These are phyloP conservation scores for Areca catechu DNA, from an alignment of 176 grass and related monocot species.

Conservation along the genomic window DNA sequence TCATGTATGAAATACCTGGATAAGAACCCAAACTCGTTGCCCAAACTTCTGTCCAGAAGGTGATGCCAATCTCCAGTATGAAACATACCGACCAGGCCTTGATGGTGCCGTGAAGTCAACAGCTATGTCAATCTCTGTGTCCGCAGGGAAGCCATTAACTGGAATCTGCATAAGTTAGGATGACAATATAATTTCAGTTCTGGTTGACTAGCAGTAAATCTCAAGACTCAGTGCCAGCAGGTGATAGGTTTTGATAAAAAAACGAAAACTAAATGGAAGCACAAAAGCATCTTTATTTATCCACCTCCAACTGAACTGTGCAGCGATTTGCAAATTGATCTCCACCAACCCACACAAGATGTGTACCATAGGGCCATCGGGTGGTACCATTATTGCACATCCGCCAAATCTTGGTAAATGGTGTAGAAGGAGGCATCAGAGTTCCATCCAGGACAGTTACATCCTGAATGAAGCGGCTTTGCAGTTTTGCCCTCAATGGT, in stretches of 20 bases:
- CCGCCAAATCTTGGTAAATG: constrained; percentile 81
- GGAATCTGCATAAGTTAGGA: constrained; percentile 37
- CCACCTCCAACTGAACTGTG: constrained; percentile 43
- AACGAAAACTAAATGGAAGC: too few species aligned
- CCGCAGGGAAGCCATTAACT: constrained; percentile 25
- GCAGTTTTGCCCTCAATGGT: constrained; percentile 37
- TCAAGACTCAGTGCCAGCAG: too few species aligned
- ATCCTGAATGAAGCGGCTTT: constrained; percentile 53
- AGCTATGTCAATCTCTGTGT: constrained; percentile 43
- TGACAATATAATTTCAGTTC: too few species aligned
- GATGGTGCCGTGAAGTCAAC: constrained; percentile 54
- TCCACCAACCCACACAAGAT: constrained; percentile 60
- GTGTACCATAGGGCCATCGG: constrained; percentile 59
- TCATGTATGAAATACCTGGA: constrained; percentile 39
- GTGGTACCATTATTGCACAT: constrained; percentile 54
- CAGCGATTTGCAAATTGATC: constrained; percentile 31
- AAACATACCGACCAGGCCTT: constrained; percentile 57
- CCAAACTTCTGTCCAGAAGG: constrained; percentile 65
- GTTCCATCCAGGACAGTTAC: constrained; percentile 74
- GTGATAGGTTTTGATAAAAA: too few species aligned
- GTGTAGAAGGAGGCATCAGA: constrained; percentile 44
- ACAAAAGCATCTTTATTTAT: too few species aligned
- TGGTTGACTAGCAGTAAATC: too few species aligned
- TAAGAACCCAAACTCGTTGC: constrained; percentile 68
- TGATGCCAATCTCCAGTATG: constrained; percentile 73